Base-by-base conservation (phyloP, 2,329 filamentous ascomycete species). In the Verticillium nonalfalfae region DNA sequence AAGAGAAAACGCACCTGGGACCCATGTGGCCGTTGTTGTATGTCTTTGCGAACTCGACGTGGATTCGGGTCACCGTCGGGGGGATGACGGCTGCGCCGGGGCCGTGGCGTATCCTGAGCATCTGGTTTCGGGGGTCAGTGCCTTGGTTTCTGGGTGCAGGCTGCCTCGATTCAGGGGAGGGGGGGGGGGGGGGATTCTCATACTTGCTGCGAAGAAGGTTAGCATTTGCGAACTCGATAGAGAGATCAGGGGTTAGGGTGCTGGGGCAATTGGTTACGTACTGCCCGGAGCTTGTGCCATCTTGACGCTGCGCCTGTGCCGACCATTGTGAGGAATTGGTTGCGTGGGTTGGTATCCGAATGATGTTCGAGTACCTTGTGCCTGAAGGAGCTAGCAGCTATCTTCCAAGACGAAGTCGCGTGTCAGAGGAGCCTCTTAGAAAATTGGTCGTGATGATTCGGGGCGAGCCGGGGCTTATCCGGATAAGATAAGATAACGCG, bases 61-160 rank as follows among this genome's bases (percentile, higher is more conserved):
- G 86, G 78, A 95, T 88, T 72, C 85, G 83, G 56, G 88, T 87
- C 60, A 96, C 85, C 70, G 91, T 85, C 35, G 86, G 81, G 0
- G 94, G 92, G 31, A 99, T 81, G 66, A 91, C 79, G 21, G 91
- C 89, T 54, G 95, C 93, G 61, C 94, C 95, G 35, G 90, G 88
- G 62, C 94, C 95, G 73, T 90, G 81, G 72, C 89, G 87, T 75
- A 98, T 81, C 70, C 82, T 79, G 66, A 95, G 82, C 59, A 96
- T 79, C 90, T 95, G 73, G 63, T 45, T 34, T 26, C 26, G 26
- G 31, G n/a, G 54, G 56, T 50, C 61, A 70, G 61, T 67, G 4
- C 26, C 68, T 50, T 21, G 45, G 45, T 18, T 15, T 18, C 14
- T 45, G 15, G 15, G n/a, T 21, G 11, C 18, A 18, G 7, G 45